Conservation (phyloP, 176 grass and related monocot species). For the Typha latifolia region DNA sequence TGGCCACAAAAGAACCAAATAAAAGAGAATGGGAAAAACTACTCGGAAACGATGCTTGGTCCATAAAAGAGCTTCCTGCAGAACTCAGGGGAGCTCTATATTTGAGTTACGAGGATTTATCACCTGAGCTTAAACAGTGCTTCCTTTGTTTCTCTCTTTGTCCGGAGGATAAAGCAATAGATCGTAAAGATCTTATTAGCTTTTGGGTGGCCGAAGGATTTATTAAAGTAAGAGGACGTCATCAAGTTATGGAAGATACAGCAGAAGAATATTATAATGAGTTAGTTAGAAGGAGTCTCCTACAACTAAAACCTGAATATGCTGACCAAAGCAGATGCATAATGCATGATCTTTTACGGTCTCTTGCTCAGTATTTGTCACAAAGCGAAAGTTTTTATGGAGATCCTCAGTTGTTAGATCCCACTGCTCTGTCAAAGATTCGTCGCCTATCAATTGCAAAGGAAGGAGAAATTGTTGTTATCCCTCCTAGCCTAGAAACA, state of each 20-base stretch:
- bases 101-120: conserved; percentile 40
- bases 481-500: conserved; percentile 1
- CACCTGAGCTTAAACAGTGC: conserved; percentile 6
- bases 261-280: no score
- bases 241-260: conserved; percentile 34
- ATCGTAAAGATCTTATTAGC: background rate
- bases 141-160: no score
- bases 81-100: no score
- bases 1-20: conserved; percentile 5
- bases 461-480: background rate
- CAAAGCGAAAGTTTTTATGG: conserved; percentile 18
- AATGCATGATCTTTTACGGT: conserved; percentile 35
- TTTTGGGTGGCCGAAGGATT: conserved; percentile 38
- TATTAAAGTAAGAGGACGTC: background rate
- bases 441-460: background rate
- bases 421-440: background rate
- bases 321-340: accelerated
- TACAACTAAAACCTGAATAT: background rate
- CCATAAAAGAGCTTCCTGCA: background rate
- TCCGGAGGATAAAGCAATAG: background rate
- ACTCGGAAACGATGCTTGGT: conserved; percentile 23
- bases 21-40: conserved; percentile 23
- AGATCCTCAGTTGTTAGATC: background rate
- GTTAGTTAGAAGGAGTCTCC: conserved; percentile 24
- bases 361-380: conserved; percentile 20